Evolutionary conservation across 2,329 filamentous ascomycete genomes (phyloP), one percentile per base, ranked within the genome.

Genomic region (Dactylellina drechsleri): DNA sequence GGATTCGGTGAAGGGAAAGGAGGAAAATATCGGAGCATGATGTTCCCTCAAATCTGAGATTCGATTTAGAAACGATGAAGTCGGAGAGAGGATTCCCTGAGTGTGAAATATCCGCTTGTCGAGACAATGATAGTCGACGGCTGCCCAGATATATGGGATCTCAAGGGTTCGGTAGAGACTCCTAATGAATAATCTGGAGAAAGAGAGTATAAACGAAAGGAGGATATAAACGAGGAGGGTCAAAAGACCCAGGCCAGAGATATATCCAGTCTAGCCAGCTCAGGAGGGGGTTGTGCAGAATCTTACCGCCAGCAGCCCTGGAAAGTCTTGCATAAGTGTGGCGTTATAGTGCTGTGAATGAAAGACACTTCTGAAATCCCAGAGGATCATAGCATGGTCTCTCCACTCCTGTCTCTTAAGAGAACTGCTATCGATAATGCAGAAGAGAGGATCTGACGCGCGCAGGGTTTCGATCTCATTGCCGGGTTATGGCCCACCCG

Each of bases 1-100:
- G 72, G 72, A 36, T 76, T 76, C 40, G 72, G 72, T 28, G 72
- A 76, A 10, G 65, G 72, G 20, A 76, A 76, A 1, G 72, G 72
- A 57, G 72, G 72, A 43, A 76, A 76, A 16, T 53, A 76, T 31
- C 61, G 50, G 8, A 71, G 56, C 65, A 76, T 76, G 40, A 6
- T 70, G 47, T 26, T 47, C 18, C n/a, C 49, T 20, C 15, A 41
- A 31, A 52, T 20, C 7, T 16, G 40, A 47, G 31, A 28, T 43
- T 23, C 26, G 20, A 31, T 40, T 18, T 4, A 6, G 43, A 53
- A 20, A 36, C 20, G 52, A 50, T 43, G 52, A 36, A 7, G 23
- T n/a, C 36, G 13, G 40, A 12, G n/a, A 10, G 57, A 18, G 8
- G 26, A 54, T 28, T 54, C 8, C 1, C 16, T 2, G 43, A n/a